phyloP scores from a whole-genome alignment of 345 rosid genomes.

The Excoecaria agallocha region DNA sequence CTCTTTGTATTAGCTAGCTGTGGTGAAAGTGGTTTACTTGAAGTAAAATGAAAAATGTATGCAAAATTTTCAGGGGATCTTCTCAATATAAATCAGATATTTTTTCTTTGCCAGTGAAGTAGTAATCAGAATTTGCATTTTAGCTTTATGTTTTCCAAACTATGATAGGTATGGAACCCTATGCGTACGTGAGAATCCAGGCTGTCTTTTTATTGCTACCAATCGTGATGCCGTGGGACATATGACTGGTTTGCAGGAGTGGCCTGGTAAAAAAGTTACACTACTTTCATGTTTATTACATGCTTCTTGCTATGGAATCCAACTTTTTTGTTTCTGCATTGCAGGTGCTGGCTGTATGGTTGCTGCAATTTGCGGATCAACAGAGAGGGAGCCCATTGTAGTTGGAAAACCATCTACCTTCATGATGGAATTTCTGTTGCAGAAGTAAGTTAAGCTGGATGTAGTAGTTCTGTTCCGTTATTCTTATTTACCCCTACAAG shows the following conservation, averaged over 20 bases:
- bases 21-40: not conserved
- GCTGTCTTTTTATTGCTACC: conserved; percentile 86
- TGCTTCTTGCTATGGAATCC: conserved; percentile 8
- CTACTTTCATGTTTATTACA: not conserved
- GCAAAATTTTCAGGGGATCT: not conserved
- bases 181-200: conserved; percentile 93
- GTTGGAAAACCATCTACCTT: conserved; percentile 95
- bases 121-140: not conserved
- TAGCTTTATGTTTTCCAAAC: not conserved
- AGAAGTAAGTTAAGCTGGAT: conserved; percentile 52
- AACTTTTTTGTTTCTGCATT: conserved; percentile 21
- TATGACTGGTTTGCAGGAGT: conserved; percentile 83
- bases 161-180: conserved; percentile 71
- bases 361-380: conserved; percentile 73
- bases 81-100: not conserved
- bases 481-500: not conserved
- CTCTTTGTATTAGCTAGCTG: not conserved
- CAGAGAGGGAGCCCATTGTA: conserved; percentile 72
- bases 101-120: not conserved
- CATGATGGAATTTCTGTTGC: conserved; percentile 78
- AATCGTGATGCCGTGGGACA: conserved; percentile 88
- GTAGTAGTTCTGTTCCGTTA: not conserved
- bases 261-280: conserved; percentile 64
- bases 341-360: conserved; percentile 97
- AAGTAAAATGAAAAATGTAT: not conserved